phyloP scores from a whole-genome alignment of 2,329 filamentous ascomycete species.

The Ophiocordyceps robertsii region DNA sequence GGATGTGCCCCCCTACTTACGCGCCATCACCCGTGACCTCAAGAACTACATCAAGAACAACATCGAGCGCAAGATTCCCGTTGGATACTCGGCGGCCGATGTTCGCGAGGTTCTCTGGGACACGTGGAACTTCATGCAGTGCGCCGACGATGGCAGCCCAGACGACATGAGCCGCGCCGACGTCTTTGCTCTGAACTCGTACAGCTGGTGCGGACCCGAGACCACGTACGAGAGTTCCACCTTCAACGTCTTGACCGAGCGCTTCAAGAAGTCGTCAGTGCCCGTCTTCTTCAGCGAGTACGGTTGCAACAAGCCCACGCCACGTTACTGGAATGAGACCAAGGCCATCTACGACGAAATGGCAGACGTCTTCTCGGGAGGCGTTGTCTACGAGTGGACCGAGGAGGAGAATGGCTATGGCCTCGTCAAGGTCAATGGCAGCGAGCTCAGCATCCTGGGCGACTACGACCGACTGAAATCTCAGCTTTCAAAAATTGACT shows the following conservation, averaged over 20 bases:
- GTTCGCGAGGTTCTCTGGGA: slow-evolving; percentile 62
- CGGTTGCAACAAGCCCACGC: slow-evolving; percentile 61
- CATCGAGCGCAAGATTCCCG: slow-evolving; percentile 53
- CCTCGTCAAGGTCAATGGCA: slow-evolving; percentile 47
- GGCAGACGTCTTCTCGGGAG: slow-evolving; percentile 56
- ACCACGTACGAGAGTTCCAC: slow-evolving; percentile 49
- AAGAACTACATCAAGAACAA: slow-evolving; percentile 70
- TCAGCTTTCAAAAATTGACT: slow-evolving; percentile 65
- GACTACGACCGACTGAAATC: slow-evolving; percentile 64
- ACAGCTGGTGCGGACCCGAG: slow-evolving; percentile 53
- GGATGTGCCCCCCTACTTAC: slow-evolving; percentile 54
- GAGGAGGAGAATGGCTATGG: slow-evolving; percentile 56
- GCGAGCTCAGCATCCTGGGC: slow-evolving; percentile 41
- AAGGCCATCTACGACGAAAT: slow-evolving; percentile 59
- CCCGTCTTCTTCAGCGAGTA: slow-evolving; percentile 75
- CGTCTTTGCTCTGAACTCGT: slow-evolving; percentile 63
- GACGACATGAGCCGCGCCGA: slow-evolving; percentile 53
- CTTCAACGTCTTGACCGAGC: slow-evolving; percentile 48
- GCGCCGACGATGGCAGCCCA: slow-evolving; percentile 39
- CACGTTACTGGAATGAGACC: slow-evolving; percentile 66
- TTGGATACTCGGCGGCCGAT: slow-evolving; percentile 72
- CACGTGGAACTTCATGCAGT: slow-evolving; percentile 65
- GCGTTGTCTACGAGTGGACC: slow-evolving; percentile 70
- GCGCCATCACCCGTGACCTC: slow-evolving; percentile 65
- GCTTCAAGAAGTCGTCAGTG: slow-evolving; percentile 52